Percentiles rank a stretch among this genome's conserved stretches.
These are phyloP conservation scores for Ustilago vetiveriae DNA, from an alignment of 1,284 basidiomycete genomes.

Conservation along the genomic window DNA sequence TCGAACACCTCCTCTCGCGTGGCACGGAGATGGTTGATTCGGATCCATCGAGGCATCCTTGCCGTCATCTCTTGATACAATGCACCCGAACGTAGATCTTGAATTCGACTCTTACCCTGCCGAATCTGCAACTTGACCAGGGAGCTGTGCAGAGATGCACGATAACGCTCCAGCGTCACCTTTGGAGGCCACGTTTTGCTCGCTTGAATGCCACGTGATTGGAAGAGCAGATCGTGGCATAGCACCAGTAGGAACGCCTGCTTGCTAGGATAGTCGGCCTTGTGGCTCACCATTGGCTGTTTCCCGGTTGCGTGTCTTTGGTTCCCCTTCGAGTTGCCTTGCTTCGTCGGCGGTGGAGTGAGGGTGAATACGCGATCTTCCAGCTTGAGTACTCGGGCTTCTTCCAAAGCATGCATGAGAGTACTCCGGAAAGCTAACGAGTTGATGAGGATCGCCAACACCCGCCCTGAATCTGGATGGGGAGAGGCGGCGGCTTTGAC, in stretches of 20 bases:
- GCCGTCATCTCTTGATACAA: constrained; percentile 41
- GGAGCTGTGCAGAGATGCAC: constrained; percentile 85
- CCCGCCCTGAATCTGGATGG: constrained; percentile 48
- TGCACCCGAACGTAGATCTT: constrained; percentile 57
- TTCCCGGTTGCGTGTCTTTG: neutral
- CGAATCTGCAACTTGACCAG: constrained; percentile 81
- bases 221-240: constrained; percentile 59
- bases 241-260: constrained; percentile 59
- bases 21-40: constrained; percentile 52
- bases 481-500: constrained; percentile 52
- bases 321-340: neutral
- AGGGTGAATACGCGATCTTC: constrained; percentile 44
- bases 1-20: constrained; percentile 70
- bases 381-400: constrained; percentile 24
- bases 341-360: neutral
- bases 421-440: constrained; percentile 49
- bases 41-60: constrained; percentile 61
- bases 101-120: constrained; percentile 37
- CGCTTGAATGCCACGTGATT: constrained; percentile 55
- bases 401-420: constrained; percentile 36
- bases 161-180: constrained; percentile 73
- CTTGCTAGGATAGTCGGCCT: constrained; percentile 13
- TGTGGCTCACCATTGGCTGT: neutral
- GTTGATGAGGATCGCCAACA: constrained; percentile 58
- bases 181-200: constrained; percentile 59